Base-by-base conservation (phyloP, 805 yeast species). In the Saturnispora zaruensis region DNA sequence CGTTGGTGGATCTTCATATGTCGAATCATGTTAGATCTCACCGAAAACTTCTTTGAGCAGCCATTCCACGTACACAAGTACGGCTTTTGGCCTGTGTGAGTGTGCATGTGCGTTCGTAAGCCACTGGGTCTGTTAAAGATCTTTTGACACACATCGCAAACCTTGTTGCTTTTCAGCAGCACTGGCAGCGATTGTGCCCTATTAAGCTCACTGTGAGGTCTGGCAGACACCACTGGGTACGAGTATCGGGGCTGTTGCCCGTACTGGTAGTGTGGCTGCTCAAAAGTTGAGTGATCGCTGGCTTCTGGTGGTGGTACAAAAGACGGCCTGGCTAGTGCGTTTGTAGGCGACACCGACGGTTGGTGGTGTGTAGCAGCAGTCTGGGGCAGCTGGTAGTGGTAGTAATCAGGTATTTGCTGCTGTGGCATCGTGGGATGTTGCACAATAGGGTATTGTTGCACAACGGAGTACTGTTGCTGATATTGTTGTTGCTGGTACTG, bases 61-160 rank as follows among this genome's bases (percentile, higher is more conserved):
- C 75, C 77, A 0, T 68, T 68, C 79, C 85, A 82, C 23, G 74
- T 69, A 65, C 99, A 91, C 46, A 64, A 65, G 63, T 74, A 89
- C 1, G 97, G 97, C 60, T 81, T 85, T 59, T 89, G 96, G 2
- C 96, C 96, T 1, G 91, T 80, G 63, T 91, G 98, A 2, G 78
- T 80, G 46, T 96, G 71, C 70, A 75, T 65, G 65, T 91, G 98
- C 65, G 87, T 96, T 40, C 75, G 74, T 41, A 93, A 70, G 74
- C 84, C 83, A 30, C 83, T 70, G 45, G 85, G 87, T 41, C 84
- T 87, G 5, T 95, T 86, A 65, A 36, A 36, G 11, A n/a, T 20
- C 25, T 26, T 41, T 14, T 41, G 14, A 16, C 33, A 41, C 6
- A 41, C 32, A 14, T 41, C 33, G 25, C 33, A 41, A 24, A 26